These are phyloP conservation scores for Geosmithia morbida DNA, from an alignment of 2,329 filamentous ascomycete genomes.

Conservation along the genomic window DNA sequence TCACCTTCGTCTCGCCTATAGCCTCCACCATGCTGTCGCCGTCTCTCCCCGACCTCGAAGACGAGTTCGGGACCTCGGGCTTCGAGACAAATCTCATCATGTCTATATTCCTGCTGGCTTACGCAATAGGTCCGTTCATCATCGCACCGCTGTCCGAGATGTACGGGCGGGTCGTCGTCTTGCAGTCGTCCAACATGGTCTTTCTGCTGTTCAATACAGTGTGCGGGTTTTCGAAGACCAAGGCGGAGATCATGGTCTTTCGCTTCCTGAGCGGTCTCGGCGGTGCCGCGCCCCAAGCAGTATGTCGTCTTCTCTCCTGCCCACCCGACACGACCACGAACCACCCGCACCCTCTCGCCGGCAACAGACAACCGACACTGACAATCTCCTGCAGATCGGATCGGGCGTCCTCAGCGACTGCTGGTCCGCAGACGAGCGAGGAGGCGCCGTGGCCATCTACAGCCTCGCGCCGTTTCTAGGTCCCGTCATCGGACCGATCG, in stretches of 20 bases:
- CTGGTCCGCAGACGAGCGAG: conserved; percentile 28
- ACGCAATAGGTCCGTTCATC: conserved; percentile 26
- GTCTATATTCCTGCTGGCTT: conserved; percentile 30
- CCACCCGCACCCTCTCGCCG: no score
- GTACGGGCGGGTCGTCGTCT: conserved; percentile 25
- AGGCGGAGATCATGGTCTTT: conserved; percentile 24
- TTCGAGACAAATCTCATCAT: conserved; percentile 35
- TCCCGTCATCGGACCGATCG: conserved; percentile 20
- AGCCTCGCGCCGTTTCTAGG: conserved; percentile 23
- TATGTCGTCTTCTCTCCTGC: no score
- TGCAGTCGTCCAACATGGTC: conserved; percentile 29
- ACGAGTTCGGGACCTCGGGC: conserved; percentile 27
- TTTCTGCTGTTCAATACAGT: conserved; percentile 34
- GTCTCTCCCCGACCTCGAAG: conserved; percentile 25
- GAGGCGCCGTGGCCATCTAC: conserved; percentile 21
- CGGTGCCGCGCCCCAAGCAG: no score
- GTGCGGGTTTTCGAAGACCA: conserved; percentile 24
- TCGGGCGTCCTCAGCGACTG: conserved; percentile 31
- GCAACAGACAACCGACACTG: no score
- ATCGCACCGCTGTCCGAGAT: conserved; percentile 31
- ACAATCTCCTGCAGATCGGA: no score
- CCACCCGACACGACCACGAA: no score
- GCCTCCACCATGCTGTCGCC: conserved; percentile 35
- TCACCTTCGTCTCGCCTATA: conserved; percentile 41
- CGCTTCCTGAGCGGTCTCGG: conserved; percentile 33